Evolutionary conservation across 2,329 filamentous ascomycete species (phyloP), one percentile per base, ranked within the genome.

Genomic region (Ascochyta koolunga): DNA sequence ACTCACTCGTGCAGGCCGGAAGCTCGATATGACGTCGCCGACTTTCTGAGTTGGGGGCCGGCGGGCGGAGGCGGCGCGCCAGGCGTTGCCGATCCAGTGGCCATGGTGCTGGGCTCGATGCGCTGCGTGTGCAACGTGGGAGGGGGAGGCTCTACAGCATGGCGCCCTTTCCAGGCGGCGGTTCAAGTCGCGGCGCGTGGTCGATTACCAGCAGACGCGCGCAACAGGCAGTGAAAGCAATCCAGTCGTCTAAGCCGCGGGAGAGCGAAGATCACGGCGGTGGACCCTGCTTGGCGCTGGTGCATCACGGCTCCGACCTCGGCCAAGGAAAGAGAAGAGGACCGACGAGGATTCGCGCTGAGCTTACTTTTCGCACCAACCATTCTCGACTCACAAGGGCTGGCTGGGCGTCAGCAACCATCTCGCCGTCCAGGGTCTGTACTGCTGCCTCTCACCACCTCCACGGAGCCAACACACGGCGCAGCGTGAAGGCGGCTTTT

Each of bases 1-100:
- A 40, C 77, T 64, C 77, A 93, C 90, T 82, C 91, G 92, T 40
- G 88, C 88, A 7, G 93, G 91, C 44, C 90, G 83, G 72, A 91
- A 96, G 49, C 83, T 86, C 32, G 85, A 81, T 64, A 96, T 88
- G 62, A 95, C 82, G 67, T 96, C 91, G 67, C 85, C 83, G 49
- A 96, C 83, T 70, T 89, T 89, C 59, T 78, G 74, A 22, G 76
- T 73, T 11, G 74, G 73, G 75, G 67, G 16, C 65, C 71, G 60
- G 66, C 62, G 22, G 71, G 68, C 48, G 70, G 68, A 25, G 66
- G 67, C 49, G 70, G 68, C 31, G 68, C 62, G 45, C 62, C 66
- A n/a, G 72, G 69, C 18, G 71, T 70, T 24, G 61, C 66, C 54
- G 65, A 66, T 27, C 69, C 73, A 38, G 70, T 64, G 21, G 70